phyloP scores from a whole-genome alignment of 192 early-diverging fungal genomes.

The Allomyces macrogynus region DNA sequence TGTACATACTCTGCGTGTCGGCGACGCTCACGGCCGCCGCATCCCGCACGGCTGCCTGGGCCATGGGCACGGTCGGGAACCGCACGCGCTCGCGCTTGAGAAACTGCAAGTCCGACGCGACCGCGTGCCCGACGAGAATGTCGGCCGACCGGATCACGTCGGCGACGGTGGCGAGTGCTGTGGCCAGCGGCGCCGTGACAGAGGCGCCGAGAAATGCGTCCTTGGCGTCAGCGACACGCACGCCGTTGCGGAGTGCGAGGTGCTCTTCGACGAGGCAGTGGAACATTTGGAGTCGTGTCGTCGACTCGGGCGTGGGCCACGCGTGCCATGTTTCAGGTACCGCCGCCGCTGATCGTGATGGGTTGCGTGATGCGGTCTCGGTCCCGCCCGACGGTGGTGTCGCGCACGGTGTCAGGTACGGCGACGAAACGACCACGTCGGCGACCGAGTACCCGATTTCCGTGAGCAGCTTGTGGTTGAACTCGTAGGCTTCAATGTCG shows the following conservation, averaged over 20 bases:
- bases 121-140: not conserved
- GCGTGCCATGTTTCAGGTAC: no score
- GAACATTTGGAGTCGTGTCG: not conserved
- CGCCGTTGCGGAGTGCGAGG: not conserved
- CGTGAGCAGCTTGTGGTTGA: not conserved
- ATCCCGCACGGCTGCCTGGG: no score
- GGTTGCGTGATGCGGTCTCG: no score
- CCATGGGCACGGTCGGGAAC: not conserved
- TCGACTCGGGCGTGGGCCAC: not conserved
- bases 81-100: not conserved
- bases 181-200: not conserved
- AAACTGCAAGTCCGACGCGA: not conserved
- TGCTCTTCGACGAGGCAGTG: not conserved
- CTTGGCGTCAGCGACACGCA: not conserved
- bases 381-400: not conserved
- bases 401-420: no score
- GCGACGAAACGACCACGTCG: not conserved
- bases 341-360: no score
- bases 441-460: not conserved
- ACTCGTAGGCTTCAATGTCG: not conserved
- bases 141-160: not conserved
- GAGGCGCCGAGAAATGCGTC: not conserved
- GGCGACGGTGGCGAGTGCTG: not conserved
- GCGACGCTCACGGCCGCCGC: not conserved
- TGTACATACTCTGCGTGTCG: not conserved